Evolutionary conservation across 2,329 filamentous ascomycete species (phyloP), one percentile per base, ranked within the genome.

Genomic region (Colletotrichum horii): DNA sequence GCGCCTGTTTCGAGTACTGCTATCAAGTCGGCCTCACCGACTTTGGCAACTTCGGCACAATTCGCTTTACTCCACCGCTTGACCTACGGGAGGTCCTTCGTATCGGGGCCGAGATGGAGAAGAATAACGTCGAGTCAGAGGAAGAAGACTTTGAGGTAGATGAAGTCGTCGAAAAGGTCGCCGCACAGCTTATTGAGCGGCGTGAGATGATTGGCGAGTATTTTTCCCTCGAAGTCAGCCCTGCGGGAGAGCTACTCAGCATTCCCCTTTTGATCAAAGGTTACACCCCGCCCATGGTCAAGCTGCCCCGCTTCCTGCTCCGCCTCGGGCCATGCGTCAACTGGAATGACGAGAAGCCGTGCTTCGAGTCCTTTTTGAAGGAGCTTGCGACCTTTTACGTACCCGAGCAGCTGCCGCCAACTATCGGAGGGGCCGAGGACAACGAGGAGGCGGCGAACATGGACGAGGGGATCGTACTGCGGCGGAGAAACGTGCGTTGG

Each of bases 21-120:
- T 99, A 99, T 85, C 97, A 99, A 85, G 87, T 98, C 24, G 96
- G 96, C 0, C 90, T 99, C 43, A 98, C 96, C 0, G 96, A 99
- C 81, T 99, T 99, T 84, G 95, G 94, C 3, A 99, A 99, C 82
- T 98, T 98, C 81, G 97, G 97, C 4, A 84, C 89, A 26, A 96
- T 99, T 74, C 92, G 91, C 14, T 95, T 99, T 80, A 91, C 92
- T 65, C 94, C 95, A 3, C 90, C 95, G 0, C 89, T 98, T 1
- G 88, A 92, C 74, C 85, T 99, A 7, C 86, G 88, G 6, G 91
- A 94, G 72, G 84, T 98, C 8, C 88, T 99, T 16, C 85, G 87
- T 15, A 90, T 98, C 56, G 96, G 93, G 2, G 95, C 93, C 2
- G 91, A 94, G 61, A 87, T 92, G 36, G 95, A 98, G 82, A 91